phyloP scores from a whole-genome alignment of 768 basidiomycete genomes.

The Boletales sp. region DNA sequence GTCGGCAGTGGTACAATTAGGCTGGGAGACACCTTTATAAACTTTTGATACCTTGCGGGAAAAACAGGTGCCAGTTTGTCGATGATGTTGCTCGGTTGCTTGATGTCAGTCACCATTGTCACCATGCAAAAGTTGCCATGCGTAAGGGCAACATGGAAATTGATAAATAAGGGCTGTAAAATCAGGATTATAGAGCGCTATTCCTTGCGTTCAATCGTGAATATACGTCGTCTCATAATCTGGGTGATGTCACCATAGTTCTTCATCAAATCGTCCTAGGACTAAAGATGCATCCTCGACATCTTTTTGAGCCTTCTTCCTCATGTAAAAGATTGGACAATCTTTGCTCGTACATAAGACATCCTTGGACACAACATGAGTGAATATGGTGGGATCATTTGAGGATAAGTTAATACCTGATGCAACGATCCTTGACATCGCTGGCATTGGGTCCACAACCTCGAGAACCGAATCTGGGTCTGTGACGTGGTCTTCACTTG shows the following conservation, averaged over 20 bases:
- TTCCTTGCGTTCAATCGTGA: not conserved
- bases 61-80: too few species aligned
- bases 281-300: constrained; percentile 80
- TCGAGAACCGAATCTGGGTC: constrained; percentile 86
- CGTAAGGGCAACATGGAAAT: too few species aligned
- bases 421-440: constrained; percentile 98
- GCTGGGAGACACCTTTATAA: too few species aligned
- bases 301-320: constrained; percentile 98
- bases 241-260: constrained; percentile 52
- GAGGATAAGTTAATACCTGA: constrained; percentile 48
- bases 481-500: constrained; percentile 73
- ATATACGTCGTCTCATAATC: not conserved
- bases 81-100: too few species aligned
- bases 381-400: not conserved
- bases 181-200: not conserved
- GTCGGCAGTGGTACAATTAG: too few species aligned
- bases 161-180: too few species aligned
- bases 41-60: too few species aligned
- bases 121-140: too few species aligned
- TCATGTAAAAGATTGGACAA: constrained; percentile 98
- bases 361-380: constrained; percentile 50
- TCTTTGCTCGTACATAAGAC: constrained; percentile 96
- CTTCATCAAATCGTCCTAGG: constrained; percentile 80
- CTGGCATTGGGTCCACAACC: constrained; percentile 98
- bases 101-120: too few species aligned